Base-by-base conservation (phyloP, 345 rosid genomes). In the Murraya koenigii region DNA sequence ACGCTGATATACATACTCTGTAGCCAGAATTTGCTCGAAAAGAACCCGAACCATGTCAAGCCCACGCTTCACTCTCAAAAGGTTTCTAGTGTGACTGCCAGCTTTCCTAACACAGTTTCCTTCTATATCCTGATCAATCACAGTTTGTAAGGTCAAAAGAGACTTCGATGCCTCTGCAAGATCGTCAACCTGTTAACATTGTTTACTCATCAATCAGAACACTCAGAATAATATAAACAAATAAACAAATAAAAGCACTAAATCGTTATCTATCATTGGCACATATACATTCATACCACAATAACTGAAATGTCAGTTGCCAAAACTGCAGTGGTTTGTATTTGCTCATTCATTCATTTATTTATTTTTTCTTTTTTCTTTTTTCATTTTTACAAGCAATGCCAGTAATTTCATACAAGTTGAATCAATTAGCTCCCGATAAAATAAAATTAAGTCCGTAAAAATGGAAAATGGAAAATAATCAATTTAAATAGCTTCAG, bases 61-160 rank as follows among this genome's bases (percentile, higher is more conserved):
- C 59, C 98, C 99, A 23, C 99, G 98, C 89, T 94, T 96, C 8
- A 96, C 98, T 81, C 94, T 87, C 90, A 92, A 76, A 36, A 96
- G 92, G 83, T 96, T 96, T 76, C 99, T 86, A 1, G 97, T 74
- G 82, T 92, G 99, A 82, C 99, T 95, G 73, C 99, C 97, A 14
- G 89, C 88, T 86, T 84, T 91, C 83, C 74, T 88, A 13, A 92
- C 93, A 81, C 82, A 71, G 58, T 91, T 85, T 9, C 76, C 84
- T 7, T 82, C 81, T 28, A 92, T 60, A 83, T 95, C 99, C 23
- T 54, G 83, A 26, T 93, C 93, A 71, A 95, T 39, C 89, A 95
- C 73, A 2, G 75, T 87, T 61, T 85, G 86, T 54, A 92, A 82
- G 4, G 91, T 85, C 54, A 71, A 68, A 7, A 90, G 84, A 5